Evolutionary conservation across 2,329 filamentous ascomycete genomes (phyloP), one percentile per base, ranked within the genome.

Genomic region (Cyclaneusma minus): DNA sequence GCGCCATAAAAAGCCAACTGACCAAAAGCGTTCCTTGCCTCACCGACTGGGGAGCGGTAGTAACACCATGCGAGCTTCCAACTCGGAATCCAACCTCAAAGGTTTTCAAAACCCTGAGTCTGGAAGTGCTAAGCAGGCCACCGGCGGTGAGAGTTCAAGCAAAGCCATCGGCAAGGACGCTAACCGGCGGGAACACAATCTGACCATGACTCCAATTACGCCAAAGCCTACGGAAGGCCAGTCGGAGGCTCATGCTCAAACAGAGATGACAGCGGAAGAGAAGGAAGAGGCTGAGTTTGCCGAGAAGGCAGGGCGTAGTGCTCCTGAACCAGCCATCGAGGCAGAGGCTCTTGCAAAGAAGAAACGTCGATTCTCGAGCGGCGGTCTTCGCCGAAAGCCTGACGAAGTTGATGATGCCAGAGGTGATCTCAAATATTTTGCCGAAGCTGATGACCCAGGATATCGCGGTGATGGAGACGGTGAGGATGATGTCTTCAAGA

Each of bases 351-450:
- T 12, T 8, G 13, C 7, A 7, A 46, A 42, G 25, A 64, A 61
- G 31, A 71, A 68, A 45, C 68, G 85, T 32, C 74, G 87, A 13
- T 89, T 91, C 49, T 94, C 84, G 5, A 85, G 84, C 25, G 82
- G 82, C 36, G 84, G 83, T 4, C 62, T 94, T 14, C 71, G 80
- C 18, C 60, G 70, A 31, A 75, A 79, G 42, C 77, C 81, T 13
- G 58, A 67, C 29, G 79, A 83, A 35, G 76, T 92, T 5, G 65
- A 64, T 11, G 67, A 75, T 8, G 62, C 68, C 7, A 62, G 77
- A 27, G 78, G 82, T n/a, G 67, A 80, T 35, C 60, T 94, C n/a
- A 75, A 92, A 47, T 93, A 85, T 40, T 85, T 79, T 41, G 84
- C 92, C 43, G 81, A 91, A 39, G 82, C 87, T 15, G 83, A 85